Conservation (phyloP, 1,284 basidiomycete species). For the Sporisorium graminicola region DNA sequence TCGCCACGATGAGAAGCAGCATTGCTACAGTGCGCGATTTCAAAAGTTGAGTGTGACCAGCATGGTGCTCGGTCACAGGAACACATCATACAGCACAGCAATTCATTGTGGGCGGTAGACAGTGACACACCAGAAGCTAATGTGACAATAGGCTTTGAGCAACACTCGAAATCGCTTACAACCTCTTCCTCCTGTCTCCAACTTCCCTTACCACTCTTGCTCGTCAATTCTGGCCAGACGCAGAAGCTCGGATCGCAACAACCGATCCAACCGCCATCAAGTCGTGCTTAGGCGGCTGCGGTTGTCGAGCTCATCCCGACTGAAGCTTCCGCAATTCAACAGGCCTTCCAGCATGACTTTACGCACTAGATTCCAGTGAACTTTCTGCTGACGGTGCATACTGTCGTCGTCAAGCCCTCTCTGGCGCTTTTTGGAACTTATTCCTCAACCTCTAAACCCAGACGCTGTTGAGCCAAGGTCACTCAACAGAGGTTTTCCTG, state of each 20-base stretch:
- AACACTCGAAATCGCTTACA: conserved; percentile 4
- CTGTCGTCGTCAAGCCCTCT: background rate
- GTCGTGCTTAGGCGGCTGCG: background rate
- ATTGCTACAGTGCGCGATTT: background rate
- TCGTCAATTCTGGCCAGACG: background rate
- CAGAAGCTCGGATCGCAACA: background rate
- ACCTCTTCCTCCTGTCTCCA: background rate
- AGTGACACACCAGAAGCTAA: background rate
- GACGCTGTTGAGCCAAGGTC: background rate
- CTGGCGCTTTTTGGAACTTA: background rate
- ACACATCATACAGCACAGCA: background rate
- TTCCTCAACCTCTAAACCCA: background rate
- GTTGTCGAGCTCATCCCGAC: background rate
- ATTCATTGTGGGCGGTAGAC: background rate
- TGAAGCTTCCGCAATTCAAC: background rate
- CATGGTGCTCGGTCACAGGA: conserved; percentile 1
- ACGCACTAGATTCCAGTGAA: background rate
- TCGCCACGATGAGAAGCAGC: background rate
- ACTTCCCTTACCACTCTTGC: background rate
- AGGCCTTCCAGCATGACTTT: background rate
- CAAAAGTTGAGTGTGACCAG: background rate
- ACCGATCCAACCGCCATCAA: conserved; percentile 1
- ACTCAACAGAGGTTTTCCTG: background rate
- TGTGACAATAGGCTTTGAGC: conserved; percentile 10
- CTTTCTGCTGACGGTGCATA: background rate